Evolutionary conservation across 352 stramenopile genomes (phyloP), one percentile per base, ranked within the genome.

Genomic region (Globisporangium sylvaticum): DNA sequence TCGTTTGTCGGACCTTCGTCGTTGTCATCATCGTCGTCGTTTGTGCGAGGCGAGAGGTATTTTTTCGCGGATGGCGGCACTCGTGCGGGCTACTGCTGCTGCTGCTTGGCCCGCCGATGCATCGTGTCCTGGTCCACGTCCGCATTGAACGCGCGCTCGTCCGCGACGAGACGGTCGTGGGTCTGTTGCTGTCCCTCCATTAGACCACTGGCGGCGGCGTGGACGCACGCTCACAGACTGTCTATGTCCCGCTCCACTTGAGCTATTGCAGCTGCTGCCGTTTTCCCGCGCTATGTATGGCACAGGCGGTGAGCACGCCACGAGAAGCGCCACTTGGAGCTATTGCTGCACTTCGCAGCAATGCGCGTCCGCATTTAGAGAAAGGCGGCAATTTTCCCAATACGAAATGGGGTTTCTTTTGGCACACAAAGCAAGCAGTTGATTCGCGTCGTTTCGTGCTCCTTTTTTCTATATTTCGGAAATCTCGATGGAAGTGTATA

Each of bases 371-470:
- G 39, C 14, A n/a, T 46, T 46, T 46, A 29, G 56, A 8, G 31
- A 8, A 9, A 29, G 29, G 54, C 32, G 54, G 18, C 29, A 20
- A 29, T 32, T 44, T 46, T 46, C 39, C 14, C 7, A 2, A 18
- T 8, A 0, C 4, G 54, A 58, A 15, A 27, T 25, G 50, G 5
- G 24, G 50, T 32, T 57, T 58, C 53, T 56, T 31, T 9, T 37
- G 31, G 6, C 7, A 31, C 27, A 4, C 4, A 31, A 31, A 31
- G 27, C 27, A 34, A 34, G 4, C 42, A 50, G 22, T 62, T 53
- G 57, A 63, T 34, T 63, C 34, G 34, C 57, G 57, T 63, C 57
- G 57, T 63, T 63, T 63, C 57, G 39, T 53, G 57, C 57, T 53
- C 57, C 3, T 50, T 3, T 3, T 62, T 22, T 52, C 20, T 5